These are phyloP conservation scores for Arbutus unedo DNA, from an alignment of 148 eudicot species.

Conservation along the genomic window DNA sequence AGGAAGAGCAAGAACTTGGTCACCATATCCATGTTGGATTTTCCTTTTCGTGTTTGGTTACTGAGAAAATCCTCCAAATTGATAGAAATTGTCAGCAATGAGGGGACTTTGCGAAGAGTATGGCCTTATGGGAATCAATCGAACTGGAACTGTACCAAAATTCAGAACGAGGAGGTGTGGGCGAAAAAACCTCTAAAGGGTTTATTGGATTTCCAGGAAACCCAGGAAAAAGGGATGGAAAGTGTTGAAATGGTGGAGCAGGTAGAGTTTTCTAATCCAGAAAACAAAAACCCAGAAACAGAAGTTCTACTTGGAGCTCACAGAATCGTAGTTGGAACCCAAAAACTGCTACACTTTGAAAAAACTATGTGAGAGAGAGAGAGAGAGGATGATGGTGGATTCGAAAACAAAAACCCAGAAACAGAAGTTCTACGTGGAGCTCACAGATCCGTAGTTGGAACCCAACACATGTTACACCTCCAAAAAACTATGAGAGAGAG, in stretches of 20 bases:
- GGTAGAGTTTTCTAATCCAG: not conserved
- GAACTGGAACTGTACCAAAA: not conserved
- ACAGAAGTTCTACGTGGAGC: not conserved
- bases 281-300: conserved; percentile 7
- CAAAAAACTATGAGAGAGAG: not conserved
- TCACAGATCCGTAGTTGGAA: not conserved
- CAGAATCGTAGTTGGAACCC: not conserved
- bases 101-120: not conserved
- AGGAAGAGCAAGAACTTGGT: conserved; percentile 17
- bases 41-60: not conserved
- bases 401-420: conserved; percentile 6
- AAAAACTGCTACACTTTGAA: not conserved
- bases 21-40: conserved; percentile 10
- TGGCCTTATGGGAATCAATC: not conserved
- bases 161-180: not conserved
- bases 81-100: not conserved
- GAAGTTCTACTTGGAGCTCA: not conserved
- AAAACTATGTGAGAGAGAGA: not conserved
- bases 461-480: not conserved
- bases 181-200: not conserved
- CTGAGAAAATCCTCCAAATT: not conserved
- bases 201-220: not conserved
- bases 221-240: not conserved
- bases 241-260: not conserved
- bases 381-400: not conserved